A percentile compares a stretch with the other conserved stretches of the same genome.
Conservation (phyloP, 495 filamentous ascomycete genomes). For the Ascobolus immersus region DNA sequence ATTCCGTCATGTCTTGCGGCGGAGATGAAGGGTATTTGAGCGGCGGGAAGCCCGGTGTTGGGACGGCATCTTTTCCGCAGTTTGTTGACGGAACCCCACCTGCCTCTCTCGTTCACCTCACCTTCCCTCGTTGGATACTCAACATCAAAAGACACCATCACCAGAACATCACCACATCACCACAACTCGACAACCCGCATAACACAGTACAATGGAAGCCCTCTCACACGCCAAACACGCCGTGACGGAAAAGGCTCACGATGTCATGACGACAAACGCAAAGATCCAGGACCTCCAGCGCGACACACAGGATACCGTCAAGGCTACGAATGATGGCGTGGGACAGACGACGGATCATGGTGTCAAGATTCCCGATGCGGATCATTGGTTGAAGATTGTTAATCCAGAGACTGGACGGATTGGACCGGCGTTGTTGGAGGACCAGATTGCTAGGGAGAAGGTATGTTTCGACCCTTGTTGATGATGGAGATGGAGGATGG, state of each 20-base stretch:
- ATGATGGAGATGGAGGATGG: neutral
- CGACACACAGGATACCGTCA: conserved; percentile 8
- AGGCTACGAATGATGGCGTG: conserved; percentile 4
- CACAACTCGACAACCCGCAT: conserved; percentile 9
- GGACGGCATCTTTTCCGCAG: too few species aligned
- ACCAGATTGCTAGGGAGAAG: conserved; percentile 48
- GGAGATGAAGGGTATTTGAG: too few species aligned
- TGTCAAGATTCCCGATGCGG: conserved; percentile 43
- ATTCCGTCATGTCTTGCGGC: too few species aligned
- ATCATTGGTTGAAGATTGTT: conserved; percentile 51
- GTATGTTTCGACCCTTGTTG: neutral
- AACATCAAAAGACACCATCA: too few species aligned
- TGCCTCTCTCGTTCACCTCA: too few species aligned
- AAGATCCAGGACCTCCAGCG: conserved; percentile 16
- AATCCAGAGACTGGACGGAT: conserved; percentile 25
- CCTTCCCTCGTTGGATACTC: too few species aligned
- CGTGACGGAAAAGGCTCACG: conserved; percentile 11
- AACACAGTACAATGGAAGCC: conserved; percentile 13
- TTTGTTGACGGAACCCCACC: too few species aligned
- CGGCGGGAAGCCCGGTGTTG: too few species aligned
- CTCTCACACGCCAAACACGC: conserved; percentile 9
- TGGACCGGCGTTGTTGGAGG: conserved; percentile 60
- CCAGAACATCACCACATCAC: neutral
- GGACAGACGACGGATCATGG: conserved; percentile 56
- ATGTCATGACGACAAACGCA: conserved; percentile 12